phyloP scores from a whole-genome alignment of 2,329 filamentous ascomycete genomes.

The Fusarium tjaetaba region DNA sequence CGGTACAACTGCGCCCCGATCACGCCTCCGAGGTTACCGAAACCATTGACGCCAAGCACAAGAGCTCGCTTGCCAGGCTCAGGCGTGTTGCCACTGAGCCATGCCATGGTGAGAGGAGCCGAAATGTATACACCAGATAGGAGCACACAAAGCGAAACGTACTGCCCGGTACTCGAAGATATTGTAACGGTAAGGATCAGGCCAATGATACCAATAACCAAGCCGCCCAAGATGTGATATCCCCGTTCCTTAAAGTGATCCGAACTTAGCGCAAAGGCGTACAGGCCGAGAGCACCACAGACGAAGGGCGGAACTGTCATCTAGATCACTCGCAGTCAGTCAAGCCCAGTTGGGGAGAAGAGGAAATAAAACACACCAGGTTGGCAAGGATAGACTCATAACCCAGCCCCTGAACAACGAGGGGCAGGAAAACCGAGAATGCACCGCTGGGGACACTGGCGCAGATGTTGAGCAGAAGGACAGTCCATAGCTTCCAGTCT shows the following conservation, averaged over 20 bases:
- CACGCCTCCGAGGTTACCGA: slow-evolving; percentile 43
- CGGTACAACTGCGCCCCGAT: slow-evolving; percentile 42
- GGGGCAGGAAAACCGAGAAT: slow-evolving; percentile 42
- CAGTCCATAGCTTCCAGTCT: slow-evolving; percentile 44
- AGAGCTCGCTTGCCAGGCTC: slow-evolving; percentile 44
- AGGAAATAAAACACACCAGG: slow-evolving; percentile 26
- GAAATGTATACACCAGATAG: slow-evolving; percentile 42
- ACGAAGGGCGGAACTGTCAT: slow-evolving; percentile 44
- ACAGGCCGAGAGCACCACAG: slow-evolving; percentile 43
- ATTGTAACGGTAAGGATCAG: slow-evolving; percentile 40
- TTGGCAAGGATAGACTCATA: slow-evolving; percentile 44
- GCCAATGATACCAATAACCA: slow-evolving; percentile 38
- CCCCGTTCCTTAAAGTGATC: slow-evolving; percentile 41
- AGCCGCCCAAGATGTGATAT: slow-evolving; percentile 40
- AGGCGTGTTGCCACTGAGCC: slow-evolving; percentile 45
- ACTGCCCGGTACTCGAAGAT: slow-evolving; percentile 34
- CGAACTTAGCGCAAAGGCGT: slow-evolving; percentile 41
- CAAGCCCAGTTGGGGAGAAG: too few relatives aligned
- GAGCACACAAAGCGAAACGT: slow-evolving; percentile 41
- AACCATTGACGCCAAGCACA: slow-evolving; percentile 44
- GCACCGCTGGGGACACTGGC: slow-evolving; percentile 43
- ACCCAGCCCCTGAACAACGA: slow-evolving; percentile 42
- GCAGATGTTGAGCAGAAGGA: slow-evolving; percentile 41
- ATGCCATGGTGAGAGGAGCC: slow-evolving; percentile 42
- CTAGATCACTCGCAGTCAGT: slow-evolving; percentile 17